Evolutionary conservation across 1,284 basidiomycete genomes (phyloP).

Genomic region (Fomitiporia mediterranea): DNA sequence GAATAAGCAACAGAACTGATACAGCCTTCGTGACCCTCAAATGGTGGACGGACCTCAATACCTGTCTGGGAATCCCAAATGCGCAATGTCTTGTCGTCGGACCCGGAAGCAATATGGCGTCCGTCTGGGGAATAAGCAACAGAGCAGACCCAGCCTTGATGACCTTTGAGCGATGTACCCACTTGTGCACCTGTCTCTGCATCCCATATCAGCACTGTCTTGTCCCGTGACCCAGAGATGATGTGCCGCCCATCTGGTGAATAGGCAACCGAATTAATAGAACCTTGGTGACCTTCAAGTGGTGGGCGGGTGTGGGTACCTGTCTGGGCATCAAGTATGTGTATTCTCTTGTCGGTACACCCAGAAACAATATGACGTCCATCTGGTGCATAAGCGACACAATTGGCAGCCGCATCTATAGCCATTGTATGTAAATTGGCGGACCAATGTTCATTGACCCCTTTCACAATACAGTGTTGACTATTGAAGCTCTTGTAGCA

Average conservation of each 20-base stretch:
- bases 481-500: no score
- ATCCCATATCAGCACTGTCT: slow-evolving; percentile 98
- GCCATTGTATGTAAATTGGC: no score
- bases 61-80: slow-evolving; percentile 80
- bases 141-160: slow-evolving; percentile 39
- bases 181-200: slow-evolving; percentile 29
- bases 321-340: no score
- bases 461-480: no score
- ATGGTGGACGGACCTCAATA: slow-evolving; percentile 42
- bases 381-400: slow-evolving; percentile 17
- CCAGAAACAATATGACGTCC: slow-evolving; percentile 49
- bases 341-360: no score
- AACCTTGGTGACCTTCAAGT: no score
- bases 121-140: slow-evolving; percentile 37
- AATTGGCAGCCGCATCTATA: no score
- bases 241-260: no score
- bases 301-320: no score
- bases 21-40: slow-evolving; percentile 97
- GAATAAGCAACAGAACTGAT: slow-evolving; percentile 99
- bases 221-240: slow-evolving; percentile 95
- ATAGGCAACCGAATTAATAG: no score
- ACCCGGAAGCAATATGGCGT: slow-evolving; percentile 17
- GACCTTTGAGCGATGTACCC: slow-evolving; percentile 33
- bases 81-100: slow-evolving; percentile 85
- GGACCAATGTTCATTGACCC: neutral